A percentile compares a stretch with the other conserved stretches of the same genome.
phyloP scores from a whole-genome alignment of 371 early-diverging fungal genomes.

The Batrachochytrium dendrobatidis region DNA sequence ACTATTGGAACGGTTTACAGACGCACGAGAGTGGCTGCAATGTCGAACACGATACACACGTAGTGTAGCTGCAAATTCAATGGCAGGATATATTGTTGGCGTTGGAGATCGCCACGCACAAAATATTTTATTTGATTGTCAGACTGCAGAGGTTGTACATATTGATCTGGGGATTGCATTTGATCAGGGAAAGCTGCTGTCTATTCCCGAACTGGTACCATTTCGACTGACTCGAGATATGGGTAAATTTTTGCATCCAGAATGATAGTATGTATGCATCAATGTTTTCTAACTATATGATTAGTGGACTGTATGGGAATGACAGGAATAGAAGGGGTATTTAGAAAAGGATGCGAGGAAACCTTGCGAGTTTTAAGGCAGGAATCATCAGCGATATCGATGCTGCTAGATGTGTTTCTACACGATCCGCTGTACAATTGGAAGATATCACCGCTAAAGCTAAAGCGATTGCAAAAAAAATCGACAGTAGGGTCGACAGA shows the following conservation, averaged over 20 bases:
- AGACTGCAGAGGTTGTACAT: slow-evolving; percentile 88
- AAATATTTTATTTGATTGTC: slow-evolving; percentile 88
- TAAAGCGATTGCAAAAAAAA: slow-evolving; percentile 7
- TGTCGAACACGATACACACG: slow-evolving; percentile 67
- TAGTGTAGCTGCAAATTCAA: slow-evolving; percentile 88
- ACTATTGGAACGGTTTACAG: slow-evolving; percentile 30
- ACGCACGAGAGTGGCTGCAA: slow-evolving; percentile 54
- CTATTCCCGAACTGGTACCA: slow-evolving; percentile 95
- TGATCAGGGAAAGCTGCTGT: slow-evolving; percentile 84
- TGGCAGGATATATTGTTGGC: slow-evolving; percentile 94
- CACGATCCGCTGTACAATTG: slow-evolving; percentile 88
- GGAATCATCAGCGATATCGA: slow-evolving; percentile 72
- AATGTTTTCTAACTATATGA: not conserved
- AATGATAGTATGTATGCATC: not conserved
- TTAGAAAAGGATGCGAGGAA: slow-evolving; percentile 67
- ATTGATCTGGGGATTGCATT: slow-evolving; percentile 98
- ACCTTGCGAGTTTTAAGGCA: slow-evolving; percentile 72
- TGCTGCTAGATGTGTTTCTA: slow-evolving; percentile 88
- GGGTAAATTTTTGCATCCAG: slow-evolving; percentile 14
- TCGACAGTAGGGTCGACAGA: not conserved
- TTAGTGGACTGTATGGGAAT: slow-evolving; percentile 66
- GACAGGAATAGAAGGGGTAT: slow-evolving; percentile 75
- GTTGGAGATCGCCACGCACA: slow-evolving; percentile 96
- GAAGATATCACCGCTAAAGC: slow-evolving; percentile 16
- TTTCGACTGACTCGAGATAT: slow-evolving; percentile 92